Base-by-base conservation (phyloP, 2,329 filamentous ascomycete genomes). In the Drechslerella coelobrocha region DNA sequence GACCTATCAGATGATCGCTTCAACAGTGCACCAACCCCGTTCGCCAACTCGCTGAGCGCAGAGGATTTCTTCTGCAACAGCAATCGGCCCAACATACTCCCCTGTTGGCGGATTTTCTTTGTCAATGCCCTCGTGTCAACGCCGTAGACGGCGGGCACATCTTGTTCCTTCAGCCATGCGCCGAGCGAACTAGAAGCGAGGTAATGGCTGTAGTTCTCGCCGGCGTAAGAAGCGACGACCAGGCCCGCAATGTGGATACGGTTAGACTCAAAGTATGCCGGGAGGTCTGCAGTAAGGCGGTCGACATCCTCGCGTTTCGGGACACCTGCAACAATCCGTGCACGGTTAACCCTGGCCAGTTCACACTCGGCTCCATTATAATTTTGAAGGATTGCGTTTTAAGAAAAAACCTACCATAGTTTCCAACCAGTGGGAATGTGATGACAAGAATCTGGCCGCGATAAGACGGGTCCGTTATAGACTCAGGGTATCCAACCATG, bases 91-190 rank as follows among this genome's bases (percentile, higher is more conserved):
- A 97, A 87, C 91, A 97, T 96, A 83, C 92, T 96, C 78, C 94
- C 94, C 80, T 96, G 88, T 77, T 96, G 85, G 76, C 94, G 86
- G 75, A 99, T 96, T 78, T 88, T 89, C 84, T 97, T 97, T 55
- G 94, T 99, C 79, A 99, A 82, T 61, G 90, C 89, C 78, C 94
- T 85, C 47, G 94, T 99, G 81, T 99, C 94, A 72, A 99, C 89
- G 66, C 92, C 94, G 78, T 94, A 94, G 79, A 99, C 92, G 76
- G 92, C 94, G 41, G 94, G 94, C 61, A 99, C 85, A 69, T 88
- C 90, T 80, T 97, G 90, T 81, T 97, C 92, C 83, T 97, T 96
- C 77, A 99, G 85, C 94, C 94, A 99, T 79, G 89, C 84, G 71
- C 93, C 93, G 55, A 99, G 83, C 2, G 93, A 97, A 48, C 92